phyloP scores from a whole-genome alignment of 257 asterid genomes.

The Anisodus acutangulus region DNA sequence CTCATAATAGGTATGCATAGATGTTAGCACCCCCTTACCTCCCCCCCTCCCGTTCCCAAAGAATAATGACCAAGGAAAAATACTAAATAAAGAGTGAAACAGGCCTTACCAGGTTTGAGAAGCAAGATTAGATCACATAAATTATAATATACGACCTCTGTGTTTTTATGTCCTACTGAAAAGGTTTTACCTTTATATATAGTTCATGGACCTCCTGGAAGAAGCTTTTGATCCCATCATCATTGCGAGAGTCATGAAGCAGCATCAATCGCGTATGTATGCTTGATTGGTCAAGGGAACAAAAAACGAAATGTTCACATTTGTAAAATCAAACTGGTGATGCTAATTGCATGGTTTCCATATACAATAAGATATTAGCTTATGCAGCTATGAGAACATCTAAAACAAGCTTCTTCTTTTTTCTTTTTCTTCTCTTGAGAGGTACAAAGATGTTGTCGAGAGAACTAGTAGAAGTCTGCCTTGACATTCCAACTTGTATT shows the following conservation, averaged over 20 bases:
- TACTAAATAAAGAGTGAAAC: neutral
- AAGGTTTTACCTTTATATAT: conserved; percentile 67
- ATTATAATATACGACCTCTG: neutral
- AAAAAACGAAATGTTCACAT: conserved; percentile 13
- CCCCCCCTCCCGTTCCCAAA: neutral
- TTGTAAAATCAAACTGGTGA: neutral
- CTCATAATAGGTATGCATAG: neutral
- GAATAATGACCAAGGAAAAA: neutral
- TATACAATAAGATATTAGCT: neutral
- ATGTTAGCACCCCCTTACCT: neutral
- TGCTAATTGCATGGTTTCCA: neutral
- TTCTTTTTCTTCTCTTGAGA: neutral
- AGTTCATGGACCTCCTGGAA: conserved; percentile 97
- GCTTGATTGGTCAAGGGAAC: conserved; percentile 55
- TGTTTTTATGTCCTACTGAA: neutral
- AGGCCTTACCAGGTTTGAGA: neutral
- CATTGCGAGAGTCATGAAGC: conserved; percentile 97
- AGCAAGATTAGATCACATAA: neutral
- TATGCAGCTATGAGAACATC: neutral
- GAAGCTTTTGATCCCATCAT: conserved; percentile 97
- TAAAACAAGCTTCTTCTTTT: neutral
- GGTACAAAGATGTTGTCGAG: neutral
- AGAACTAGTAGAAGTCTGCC: neutral
- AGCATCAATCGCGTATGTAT: conserved; percentile 94
- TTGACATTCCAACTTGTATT: neutral